Evolutionary conservation across 2,329 filamentous ascomycete genomes (phyloP).

Genomic region (Kalmusia sp.): DNA sequence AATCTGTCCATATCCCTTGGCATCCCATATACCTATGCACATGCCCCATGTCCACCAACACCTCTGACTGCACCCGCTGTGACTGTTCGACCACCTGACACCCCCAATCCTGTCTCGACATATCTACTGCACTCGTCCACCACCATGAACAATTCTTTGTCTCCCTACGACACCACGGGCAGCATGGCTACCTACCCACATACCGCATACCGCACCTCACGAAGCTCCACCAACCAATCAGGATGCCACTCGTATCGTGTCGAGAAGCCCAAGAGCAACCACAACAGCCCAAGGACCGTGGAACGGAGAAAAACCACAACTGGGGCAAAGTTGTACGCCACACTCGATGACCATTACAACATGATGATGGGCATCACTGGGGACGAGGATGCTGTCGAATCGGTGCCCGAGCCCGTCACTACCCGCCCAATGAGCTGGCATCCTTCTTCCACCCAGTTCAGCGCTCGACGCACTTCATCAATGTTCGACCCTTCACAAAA

Average conservation of each 20-base stretch:
- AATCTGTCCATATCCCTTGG: conserved; percentile 47
- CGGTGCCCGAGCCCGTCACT: conserved; percentile 27
- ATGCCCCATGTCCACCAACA: conserved; percentile 28
- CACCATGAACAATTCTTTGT: conserved; percentile 25
- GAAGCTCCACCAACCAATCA: conserved; percentile 38
- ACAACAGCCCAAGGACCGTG: conserved; percentile 45
- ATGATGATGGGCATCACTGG: conserved; percentile 48
- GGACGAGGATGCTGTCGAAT: conserved; percentile 33
- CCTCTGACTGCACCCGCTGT: conserved; percentile 27
- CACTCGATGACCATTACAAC: conserved; percentile 49
- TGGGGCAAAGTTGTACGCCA: conserved; percentile 46
- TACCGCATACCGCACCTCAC: conserved; percentile 38
- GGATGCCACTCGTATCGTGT: conserved; percentile 41
- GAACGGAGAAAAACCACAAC: conserved; percentile 49
- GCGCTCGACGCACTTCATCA: conserved; percentile 27
- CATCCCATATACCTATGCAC: conserved; percentile 46
- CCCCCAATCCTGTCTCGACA: conserved; percentile 10
- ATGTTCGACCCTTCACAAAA: conserved; percentile 35
- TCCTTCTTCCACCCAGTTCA: conserved; percentile 63
- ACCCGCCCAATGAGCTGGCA: conserved; percentile 77
- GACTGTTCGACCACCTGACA: conserved; percentile 23
- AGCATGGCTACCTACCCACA: conserved; percentile 38
- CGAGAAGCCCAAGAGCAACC: conserved; percentile 49
- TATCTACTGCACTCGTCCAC: conserved; percentile 17
- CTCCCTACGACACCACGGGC: conserved; percentile 21